Base-by-base conservation (phyloP, 345 rosid species). In the Luvunga scandens region DNA sequence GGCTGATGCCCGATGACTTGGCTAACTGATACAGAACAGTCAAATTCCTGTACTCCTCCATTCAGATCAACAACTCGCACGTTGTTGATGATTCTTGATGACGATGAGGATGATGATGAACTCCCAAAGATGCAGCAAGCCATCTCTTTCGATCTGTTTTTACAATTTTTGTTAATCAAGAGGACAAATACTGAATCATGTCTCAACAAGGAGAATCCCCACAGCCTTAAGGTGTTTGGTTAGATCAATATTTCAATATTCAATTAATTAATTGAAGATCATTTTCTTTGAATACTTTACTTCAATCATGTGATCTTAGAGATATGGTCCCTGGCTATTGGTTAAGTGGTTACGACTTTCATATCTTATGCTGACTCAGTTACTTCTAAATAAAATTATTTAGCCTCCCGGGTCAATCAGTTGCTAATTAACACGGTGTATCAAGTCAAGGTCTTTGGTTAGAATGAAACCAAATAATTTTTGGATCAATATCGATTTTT, bases 41-140 rank as follows among this genome's bases (percentile, higher is more conserved):
- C 81, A 33, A 85, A 87, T 33, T 78, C 84, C 38, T 89, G 85
- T 1, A 87, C 86, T 13, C 16, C 36, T 4, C 91, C 91, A 66
- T 74, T 83, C 67, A 84, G 77, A 72, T 89, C 89, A 71, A 87
- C 90, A 13, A 89, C 83, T 12, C 90, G 86, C 12, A 87, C 75
- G 21, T 39, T 83, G 6, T 74, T 72, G 31, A 66, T 33, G 42
- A 36, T 70, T 10, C 7, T 53, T 53, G 25, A 7, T 19, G 42
- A 33, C 7, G 69, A 65, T 65, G 39, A 64, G 0, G 69, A 66
- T 18, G 69, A 66, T n/a, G 78, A 55, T n/a, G 83, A 82, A 50
- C 67, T 68, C 50, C 72, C 22, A 19, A 85, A 86, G 12, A 79
- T 66, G 56, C 81, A 78, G 24, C 83, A 72, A 31, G 86, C 87